Percentiles rank a stretch among this genome's conserved stretches.
phyloP scores from a whole-genome alignment of 148 eudicot genomes.

The Arbutus unedo region DNA sequence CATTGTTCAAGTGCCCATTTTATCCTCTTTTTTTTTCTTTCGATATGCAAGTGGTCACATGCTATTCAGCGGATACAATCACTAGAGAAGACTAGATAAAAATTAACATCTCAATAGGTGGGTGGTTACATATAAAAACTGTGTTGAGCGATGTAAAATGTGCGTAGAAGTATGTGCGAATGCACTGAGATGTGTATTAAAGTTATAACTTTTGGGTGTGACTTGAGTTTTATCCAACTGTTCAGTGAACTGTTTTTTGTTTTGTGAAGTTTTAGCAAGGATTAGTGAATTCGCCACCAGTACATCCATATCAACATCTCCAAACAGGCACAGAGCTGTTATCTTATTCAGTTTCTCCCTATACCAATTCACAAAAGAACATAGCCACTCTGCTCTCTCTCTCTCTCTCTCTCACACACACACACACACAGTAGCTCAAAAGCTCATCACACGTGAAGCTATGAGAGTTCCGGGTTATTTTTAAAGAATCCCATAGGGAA shows the following conservation, averaged over 20 bases:
- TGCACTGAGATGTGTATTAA: neutral
- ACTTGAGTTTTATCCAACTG: neutral
- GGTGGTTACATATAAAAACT: neutral
- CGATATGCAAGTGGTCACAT: neutral
- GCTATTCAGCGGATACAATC: neutral
- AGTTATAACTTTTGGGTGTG: neutral
- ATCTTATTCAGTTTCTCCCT: neutral
- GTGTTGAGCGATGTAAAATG: neutral
- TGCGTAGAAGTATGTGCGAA: neutral
- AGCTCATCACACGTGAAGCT: slow-evolving; percentile 13
- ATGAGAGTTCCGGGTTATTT: slow-evolving; percentile 10
- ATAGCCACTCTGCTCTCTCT: neutral
- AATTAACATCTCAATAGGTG: neutral
- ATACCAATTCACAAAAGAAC: neutral
- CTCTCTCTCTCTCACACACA: slow-evolving; percentile 11
- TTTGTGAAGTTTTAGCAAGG: neutral
- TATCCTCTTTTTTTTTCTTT: neutral
- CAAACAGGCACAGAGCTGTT: neutral
- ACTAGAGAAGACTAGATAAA: neutral
- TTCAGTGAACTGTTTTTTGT: too few species aligned
- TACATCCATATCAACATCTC: neutral
- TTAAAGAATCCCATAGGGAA: slow-evolving; percentile 3
- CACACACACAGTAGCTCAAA: neutral
- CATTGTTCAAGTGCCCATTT: neutral
- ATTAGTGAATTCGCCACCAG: neutral